phyloP scores from a whole-genome alignment of 148 eudicot genomes.

The Chenopodium formosanum region DNA sequence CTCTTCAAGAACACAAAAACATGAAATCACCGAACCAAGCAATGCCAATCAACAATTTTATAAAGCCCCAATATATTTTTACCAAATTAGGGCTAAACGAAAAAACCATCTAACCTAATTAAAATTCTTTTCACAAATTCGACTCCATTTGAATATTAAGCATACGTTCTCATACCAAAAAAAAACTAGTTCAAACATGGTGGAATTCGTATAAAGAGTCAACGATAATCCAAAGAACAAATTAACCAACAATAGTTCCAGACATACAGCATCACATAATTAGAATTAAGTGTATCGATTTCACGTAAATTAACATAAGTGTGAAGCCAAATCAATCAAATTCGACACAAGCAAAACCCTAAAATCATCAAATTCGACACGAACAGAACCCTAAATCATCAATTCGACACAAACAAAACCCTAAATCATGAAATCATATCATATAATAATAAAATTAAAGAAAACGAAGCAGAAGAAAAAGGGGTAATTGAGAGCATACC shows the following conservation, averaged over 20 bases:
- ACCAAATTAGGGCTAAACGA: neutral
- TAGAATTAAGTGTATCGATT: neutral
- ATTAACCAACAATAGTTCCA: neutral
- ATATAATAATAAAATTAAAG: neutral
- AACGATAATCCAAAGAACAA: no score
- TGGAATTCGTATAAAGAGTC: no score
- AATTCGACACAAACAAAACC: neutral
- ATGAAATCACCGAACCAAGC: neutral
- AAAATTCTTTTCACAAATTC: no score
- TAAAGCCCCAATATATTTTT: neutral
- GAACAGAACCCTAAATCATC: neutral
- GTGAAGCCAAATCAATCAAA: neutral
- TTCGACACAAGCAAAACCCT: neutral
- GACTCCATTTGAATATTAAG: no score
- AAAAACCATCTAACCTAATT: no score
- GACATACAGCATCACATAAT: neutral
- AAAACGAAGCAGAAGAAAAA: neutral
- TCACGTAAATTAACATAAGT: neutral
- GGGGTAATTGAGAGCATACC: conserved; percentile 14
- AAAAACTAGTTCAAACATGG: no score
- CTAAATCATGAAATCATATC: neutral
- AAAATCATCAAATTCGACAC: neutral
- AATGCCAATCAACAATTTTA: neutral
- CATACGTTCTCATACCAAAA: no score
- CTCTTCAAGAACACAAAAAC: conserved; percentile 1